phyloP scores from a whole-genome alignment of 2,329 filamentous ascomycete species.

The Botrytis deweyae region DNA sequence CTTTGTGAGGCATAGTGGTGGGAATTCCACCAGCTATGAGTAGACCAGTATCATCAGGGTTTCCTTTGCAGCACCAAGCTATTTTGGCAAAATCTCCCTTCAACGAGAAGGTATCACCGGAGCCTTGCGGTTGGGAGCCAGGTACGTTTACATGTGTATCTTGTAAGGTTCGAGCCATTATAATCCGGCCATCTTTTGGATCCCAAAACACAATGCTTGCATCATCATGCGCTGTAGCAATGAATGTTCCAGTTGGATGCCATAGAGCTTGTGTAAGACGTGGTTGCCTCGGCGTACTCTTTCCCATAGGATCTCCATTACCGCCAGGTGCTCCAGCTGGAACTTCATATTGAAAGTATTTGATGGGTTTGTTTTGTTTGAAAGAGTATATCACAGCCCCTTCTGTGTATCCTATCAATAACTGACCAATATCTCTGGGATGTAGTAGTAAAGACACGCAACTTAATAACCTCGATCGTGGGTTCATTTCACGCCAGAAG shows the following conservation, averaged over 20 bases:
- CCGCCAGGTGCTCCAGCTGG: constrained; percentile 79
- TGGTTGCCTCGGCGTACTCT: constrained; percentile 66
- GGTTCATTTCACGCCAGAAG: constrained; percentile 75
- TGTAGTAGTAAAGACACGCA: constrained; percentile 82
- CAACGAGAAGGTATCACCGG: constrained; percentile 51
- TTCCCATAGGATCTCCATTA: constrained; percentile 59
- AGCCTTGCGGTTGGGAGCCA: constrained; percentile 41
- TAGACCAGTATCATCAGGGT: constrained; percentile 89
- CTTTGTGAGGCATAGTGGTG: constrained; percentile 66
- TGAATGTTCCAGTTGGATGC: constrained; percentile 73
- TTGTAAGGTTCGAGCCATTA: constrained; percentile 79
- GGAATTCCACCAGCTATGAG: constrained; percentile 80
- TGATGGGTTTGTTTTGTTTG: constrained; percentile 78
- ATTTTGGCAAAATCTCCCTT: constrained; percentile 77
- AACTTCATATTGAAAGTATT: constrained; percentile 81
- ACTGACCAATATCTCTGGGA: constrained; percentile 85
- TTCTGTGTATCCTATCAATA: constrained; percentile 86
- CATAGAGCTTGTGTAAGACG: constrained; percentile 80
- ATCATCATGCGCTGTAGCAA: constrained; percentile 51
- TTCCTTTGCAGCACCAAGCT: constrained; percentile 90
- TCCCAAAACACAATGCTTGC: constrained; percentile 94
- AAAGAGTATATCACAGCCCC: constrained; percentile 91
- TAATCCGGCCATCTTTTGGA: constrained; percentile 76
- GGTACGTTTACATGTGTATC: constrained; percentile 72
- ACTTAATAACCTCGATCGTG: constrained; percentile 60